These are phyloP conservation scores for Acanthamoeba lugdunensis DNA, from an alignment of 208 protist species.

Conservation along the genomic window DNA sequence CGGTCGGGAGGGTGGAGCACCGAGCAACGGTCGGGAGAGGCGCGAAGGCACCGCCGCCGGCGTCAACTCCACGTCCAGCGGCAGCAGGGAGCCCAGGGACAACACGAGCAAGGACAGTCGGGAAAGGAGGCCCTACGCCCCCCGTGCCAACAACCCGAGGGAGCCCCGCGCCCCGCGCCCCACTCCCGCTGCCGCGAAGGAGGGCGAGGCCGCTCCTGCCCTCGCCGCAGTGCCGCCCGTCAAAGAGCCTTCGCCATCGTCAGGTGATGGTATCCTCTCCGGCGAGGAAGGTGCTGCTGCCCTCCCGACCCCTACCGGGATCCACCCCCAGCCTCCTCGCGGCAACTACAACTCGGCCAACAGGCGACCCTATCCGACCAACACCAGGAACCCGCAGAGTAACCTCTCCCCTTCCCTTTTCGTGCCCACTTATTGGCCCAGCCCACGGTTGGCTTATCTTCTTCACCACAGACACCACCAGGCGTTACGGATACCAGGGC, in stretches of 20 bases:
- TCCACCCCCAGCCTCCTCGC: background rate
- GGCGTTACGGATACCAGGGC: background rate
- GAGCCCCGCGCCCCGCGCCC: background rate
- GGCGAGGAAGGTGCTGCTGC: background rate
- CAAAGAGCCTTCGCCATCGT: background rate
- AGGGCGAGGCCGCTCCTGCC: background rate
- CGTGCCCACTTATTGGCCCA: no score
- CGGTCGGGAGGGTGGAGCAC: background rate
- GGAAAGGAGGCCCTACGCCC: background rate
- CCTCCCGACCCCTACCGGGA: background rate
- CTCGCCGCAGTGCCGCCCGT: background rate
- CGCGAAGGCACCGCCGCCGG: background rate
- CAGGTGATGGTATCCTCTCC: background rate
- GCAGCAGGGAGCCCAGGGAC: background rate
- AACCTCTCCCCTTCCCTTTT: background rate
- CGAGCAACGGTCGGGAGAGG: background rate
- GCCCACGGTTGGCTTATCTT: background rate
- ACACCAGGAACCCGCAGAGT: background rate
- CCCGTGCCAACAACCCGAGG: background rate
- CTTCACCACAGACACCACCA: background rate
- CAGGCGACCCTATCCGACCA: background rate
- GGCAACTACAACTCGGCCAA: background rate
- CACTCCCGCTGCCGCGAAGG: background rate
- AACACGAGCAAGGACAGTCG: background rate
- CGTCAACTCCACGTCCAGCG: background rate